These are phyloP conservation scores for Solanum medicagineum DNA, from an alignment of 257 asterid species.

Conservation along the genomic window DNA sequence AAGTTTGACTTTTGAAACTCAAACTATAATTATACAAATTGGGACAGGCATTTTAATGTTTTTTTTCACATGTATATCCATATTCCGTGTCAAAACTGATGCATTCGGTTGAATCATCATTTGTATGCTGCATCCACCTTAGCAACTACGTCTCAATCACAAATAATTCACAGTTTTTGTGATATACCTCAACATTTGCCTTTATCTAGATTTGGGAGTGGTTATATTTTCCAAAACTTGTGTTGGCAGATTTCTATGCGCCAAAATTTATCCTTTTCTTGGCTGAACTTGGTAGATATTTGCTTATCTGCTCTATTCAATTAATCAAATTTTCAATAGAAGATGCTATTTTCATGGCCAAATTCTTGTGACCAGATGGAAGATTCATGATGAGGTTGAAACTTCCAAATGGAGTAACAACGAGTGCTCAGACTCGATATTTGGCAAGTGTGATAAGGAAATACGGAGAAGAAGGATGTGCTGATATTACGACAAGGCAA, in stretches of 20 bases:
- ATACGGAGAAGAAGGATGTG: slow-evolving; percentile 84
- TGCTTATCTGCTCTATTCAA: not conserved
- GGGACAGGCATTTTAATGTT: not conserved
- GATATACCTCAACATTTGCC: not conserved
- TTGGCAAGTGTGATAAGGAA: slow-evolving; percentile 67
- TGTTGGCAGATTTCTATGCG: not conserved
- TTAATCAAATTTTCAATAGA: not conserved
- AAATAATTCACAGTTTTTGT: not conserved
- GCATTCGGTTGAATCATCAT: not conserved
- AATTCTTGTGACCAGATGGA: slow-evolving; percentile 42
- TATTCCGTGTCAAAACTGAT: not conserved
- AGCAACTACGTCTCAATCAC: not conserved
- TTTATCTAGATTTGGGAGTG: not conserved
- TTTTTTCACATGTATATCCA: not conserved
- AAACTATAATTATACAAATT: not conserved
- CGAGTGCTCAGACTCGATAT: slow-evolving; percentile 76
- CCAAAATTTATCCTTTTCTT: not conserved
- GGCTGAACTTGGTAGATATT: not conserved
- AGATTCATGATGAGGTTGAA: slow-evolving; percentile 96
- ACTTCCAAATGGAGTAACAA: slow-evolving; percentile 94
- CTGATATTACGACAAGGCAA: slow-evolving; percentile 87
- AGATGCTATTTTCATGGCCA: not conserved
- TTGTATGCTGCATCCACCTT: not conserved
- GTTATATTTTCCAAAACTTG: not conserved
- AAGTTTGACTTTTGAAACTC: not conserved